Conservation (phyloP, 2,329 filamentous ascomycete species). For the Hypoxylon sp. region DNA sequence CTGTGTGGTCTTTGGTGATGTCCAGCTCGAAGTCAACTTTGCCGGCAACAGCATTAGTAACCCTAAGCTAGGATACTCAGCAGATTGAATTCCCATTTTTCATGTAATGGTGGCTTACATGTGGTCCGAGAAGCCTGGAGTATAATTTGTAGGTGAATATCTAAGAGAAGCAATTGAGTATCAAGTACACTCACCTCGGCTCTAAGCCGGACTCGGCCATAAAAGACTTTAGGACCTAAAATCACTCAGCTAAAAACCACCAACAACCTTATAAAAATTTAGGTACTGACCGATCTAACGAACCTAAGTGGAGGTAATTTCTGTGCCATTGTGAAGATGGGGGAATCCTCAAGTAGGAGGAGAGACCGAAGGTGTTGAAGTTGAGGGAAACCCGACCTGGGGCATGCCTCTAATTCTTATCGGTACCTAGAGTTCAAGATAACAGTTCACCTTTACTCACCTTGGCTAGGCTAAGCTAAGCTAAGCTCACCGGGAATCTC, state of each 20-base stretch:
- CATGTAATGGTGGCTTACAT: conserved; percentile 53
- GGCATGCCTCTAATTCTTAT: background rate
- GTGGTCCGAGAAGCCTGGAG: conserved; percentile 59
- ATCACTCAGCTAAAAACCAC: background rate
- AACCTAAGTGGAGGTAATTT: conserved; percentile 71
- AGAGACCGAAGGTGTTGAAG: background rate
- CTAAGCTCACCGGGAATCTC: conserved; percentile 5
- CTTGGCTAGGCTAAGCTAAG: background rate
- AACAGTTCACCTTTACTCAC: conserved; percentile 8
- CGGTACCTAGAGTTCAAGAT: background rate
- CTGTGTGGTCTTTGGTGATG: conserved; percentile 81
- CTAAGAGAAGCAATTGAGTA: background rate
- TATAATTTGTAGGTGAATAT: background rate
- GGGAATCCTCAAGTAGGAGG: background rate
- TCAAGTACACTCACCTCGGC: conserved; percentile 74
- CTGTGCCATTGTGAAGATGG: conserved; percentile 43
- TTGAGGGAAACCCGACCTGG: conserved; percentile 6
- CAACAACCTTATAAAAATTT: background rate
- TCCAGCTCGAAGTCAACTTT: conserved; percentile 82
- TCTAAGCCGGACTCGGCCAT: conserved; percentile 88
- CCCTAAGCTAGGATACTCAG: conserved; percentile 68
- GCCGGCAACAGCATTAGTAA: conserved; percentile 75
- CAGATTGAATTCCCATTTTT: background rate
- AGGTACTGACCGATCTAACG: conserved; percentile 71
- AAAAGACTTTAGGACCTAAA: conserved; percentile 87